Percentiles rank a stretch among this genome's conserved stretches.
Evolutionary conservation across 139 green algal genomes (phyloP).

Genomic region (Nannochloris sp.): DNA sequence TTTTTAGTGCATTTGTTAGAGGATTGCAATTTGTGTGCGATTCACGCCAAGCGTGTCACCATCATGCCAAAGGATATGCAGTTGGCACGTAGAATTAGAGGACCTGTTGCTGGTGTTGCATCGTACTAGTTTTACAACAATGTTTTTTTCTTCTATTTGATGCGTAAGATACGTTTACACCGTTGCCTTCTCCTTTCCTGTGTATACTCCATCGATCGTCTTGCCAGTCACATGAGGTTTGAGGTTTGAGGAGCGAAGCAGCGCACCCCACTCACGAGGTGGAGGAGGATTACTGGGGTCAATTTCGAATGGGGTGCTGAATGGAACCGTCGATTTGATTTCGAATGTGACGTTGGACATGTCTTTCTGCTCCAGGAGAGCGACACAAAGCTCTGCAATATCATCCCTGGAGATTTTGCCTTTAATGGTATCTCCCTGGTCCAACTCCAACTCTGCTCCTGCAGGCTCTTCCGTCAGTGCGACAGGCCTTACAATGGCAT

Average conservation of each 20-base stretch:
- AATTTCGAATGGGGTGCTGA: constrained; percentile 51
- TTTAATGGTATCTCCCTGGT: constrained; percentile 76
- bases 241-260: constrained; percentile 31
- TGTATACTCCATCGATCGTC: constrained; percentile 62
- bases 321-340: constrained; percentile 70
- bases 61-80: constrained; percentile 96
- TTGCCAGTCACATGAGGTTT: constrained; percentile 54
- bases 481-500: constrained; percentile 63
- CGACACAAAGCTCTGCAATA: constrained; percentile 71
- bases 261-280: constrained; percentile 35
- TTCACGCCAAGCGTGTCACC: constrained; percentile 88
- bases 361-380: constrained; percentile 42
- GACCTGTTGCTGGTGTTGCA: constrained; percentile 64
- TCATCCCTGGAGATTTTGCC: constrained; percentile 54
- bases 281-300: constrained; percentile 5
- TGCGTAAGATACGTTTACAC: neutral
- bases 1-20: constrained; percentile 92
- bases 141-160: neutral
- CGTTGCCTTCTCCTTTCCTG: constrained; percentile 20
- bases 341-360: constrained; percentile 75
- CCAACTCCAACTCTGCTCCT: constrained; percentile 59
- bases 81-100: constrained; percentile 76
- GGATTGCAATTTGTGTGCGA: constrained; percentile 90
- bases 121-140: constrained; percentile 41
- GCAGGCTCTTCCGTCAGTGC: constrained; percentile 71